These are phyloP conservation scores for Boletus sp. DNA, from an alignment of 1,284 basidiomycete species.

Conservation along the genomic window DNA sequence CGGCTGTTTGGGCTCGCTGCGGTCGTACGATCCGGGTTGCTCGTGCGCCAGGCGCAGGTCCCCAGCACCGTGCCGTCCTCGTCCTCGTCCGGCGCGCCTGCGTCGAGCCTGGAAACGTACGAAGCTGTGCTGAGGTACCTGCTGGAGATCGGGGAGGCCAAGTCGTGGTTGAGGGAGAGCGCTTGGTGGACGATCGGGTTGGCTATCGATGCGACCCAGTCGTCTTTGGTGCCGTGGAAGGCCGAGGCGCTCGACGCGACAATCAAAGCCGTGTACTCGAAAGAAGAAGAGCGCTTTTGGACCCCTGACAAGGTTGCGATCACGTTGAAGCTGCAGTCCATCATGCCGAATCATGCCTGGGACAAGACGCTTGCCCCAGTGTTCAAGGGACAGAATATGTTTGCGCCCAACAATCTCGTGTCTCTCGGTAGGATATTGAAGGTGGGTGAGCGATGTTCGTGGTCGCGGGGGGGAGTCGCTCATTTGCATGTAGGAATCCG, in stretches of 20 bases:
- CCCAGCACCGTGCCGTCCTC: slow-evolving; percentile 43
- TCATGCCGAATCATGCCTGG: slow-evolving; percentile 65
- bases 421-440: slow-evolving; percentile 79
- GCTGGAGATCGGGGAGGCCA: slow-evolving; percentile 71
- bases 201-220: slow-evolving; percentile 57
- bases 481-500: slow-evolving; percentile 46
- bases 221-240: slow-evolving; percentile 68
- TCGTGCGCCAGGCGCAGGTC: slow-evolving; percentile 58
- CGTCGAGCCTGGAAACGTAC: slow-evolving; percentile 61
- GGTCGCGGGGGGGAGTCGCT: slow-evolving; percentile 1
- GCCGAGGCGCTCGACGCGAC: slow-evolving; percentile 56
- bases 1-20: slow-evolving; percentile 86
- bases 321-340: slow-evolving; percentile 63
- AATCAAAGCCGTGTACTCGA: slow-evolving; percentile 48
- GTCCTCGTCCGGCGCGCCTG: slow-evolving; percentile 46
- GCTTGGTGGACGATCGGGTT: slow-evolving; percentile 82
- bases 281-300: slow-evolving; percentile 44
- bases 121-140: slow-evolving; percentile 63
- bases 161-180: slow-evolving; percentile 90
- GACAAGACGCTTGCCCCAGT: slow-evolving; percentile 63
- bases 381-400: slow-evolving; percentile 70
- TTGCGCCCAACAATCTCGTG: slow-evolving; percentile 68
- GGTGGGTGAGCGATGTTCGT: slow-evolving; percentile 37
- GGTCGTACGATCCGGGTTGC: slow-evolving; percentile 76
- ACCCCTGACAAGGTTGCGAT: slow-evolving; percentile 88